Conservation (phyloP, 441 rosid genomes). For the Eutrema salsugineum region DNA sequence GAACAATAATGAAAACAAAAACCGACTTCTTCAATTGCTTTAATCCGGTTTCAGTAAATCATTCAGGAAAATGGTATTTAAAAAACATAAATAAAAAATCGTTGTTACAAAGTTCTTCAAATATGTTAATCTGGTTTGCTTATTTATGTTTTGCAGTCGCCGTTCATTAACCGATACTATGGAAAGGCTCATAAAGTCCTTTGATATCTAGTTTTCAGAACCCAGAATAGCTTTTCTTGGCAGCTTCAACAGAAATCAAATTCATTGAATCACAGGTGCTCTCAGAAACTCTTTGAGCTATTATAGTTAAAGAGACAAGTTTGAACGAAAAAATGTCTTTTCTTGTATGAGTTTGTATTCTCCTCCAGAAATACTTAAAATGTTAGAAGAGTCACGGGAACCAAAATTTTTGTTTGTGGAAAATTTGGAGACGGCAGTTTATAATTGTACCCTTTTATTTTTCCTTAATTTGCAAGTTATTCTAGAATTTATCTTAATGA, state of each 20-base stretch:
- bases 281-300: slow-evolving; percentile 28
- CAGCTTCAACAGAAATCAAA: slow-evolving; percentile 5
- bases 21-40: background rate
- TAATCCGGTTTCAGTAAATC: background rate
- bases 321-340: background rate
- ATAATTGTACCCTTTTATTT: background rate
- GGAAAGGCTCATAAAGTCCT: slow-evolving; percentile 28
- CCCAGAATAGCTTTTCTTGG: slow-evolving; percentile 10
- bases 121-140: background rate
- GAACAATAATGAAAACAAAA: background rate
- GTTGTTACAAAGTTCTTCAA: background rate
- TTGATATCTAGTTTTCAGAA: background rate
- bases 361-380: slow-evolving; percentile 7
- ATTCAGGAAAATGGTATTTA: no score
- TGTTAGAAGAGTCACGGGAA: background rate
- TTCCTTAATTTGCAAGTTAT: background rate
- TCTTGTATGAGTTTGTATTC: slow-evolving; percentile 11
- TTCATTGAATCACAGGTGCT: slow-evolving; percentile 12
- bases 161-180: slow-evolving; percentile 27
- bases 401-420: background rate
- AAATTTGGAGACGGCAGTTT: slow-evolving; percentile 7
- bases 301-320: background rate
- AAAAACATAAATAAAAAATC: no score
- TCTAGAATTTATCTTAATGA: background rate
- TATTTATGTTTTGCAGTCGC: slow-evolving; percentile 9